These are phyloP conservation scores for Acacia crassicarpa DNA, from an alignment of 306 rosid genomes.

Conservation along the genomic window DNA sequence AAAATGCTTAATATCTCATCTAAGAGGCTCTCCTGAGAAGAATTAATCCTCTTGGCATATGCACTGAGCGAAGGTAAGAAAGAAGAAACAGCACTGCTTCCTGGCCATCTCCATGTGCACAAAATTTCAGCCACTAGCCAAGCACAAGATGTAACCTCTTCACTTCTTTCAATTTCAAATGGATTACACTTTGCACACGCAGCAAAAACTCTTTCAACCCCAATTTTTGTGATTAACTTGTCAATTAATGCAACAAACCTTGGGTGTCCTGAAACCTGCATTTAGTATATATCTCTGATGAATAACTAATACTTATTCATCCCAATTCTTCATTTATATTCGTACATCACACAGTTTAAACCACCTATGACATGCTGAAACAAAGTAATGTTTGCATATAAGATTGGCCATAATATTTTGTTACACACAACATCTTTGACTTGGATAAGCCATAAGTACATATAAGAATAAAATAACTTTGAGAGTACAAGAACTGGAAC, in stretches of 20 bases:
- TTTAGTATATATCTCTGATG: constrained; percentile 28
- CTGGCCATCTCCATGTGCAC: constrained; percentile 98
- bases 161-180: constrained; percentile 41
- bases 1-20: constrained; percentile 62
- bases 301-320: constrained; percentile 17
- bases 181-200: constrained; percentile 36
- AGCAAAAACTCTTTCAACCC: constrained; percentile 57
- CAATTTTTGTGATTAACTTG: constrained; percentile 69
- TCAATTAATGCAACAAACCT: constrained; percentile 66
- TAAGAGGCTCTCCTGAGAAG: constrained; percentile 55
- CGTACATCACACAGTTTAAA: constrained; percentile 8
- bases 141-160: constrained; percentile 58
- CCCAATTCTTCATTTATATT: constrained; percentile 10
- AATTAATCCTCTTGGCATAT: constrained; percentile 50
- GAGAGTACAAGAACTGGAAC: constrained; percentile 7
- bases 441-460: constrained; percentile 18
- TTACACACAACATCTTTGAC: background rate
- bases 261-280: constrained; percentile 74
- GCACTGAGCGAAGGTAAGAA: constrained; percentile 75
- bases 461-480: background rate
- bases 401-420: constrained; percentile 9
- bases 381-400: constrained; percentile 9
- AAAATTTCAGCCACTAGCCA: constrained; percentile 93
- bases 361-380: constrained; percentile 5
- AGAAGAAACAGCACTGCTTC: constrained; percentile 67